Conservation (phyloP, 2,329 filamentous ascomycete genomes). For the Xylaria sp. region DNA sequence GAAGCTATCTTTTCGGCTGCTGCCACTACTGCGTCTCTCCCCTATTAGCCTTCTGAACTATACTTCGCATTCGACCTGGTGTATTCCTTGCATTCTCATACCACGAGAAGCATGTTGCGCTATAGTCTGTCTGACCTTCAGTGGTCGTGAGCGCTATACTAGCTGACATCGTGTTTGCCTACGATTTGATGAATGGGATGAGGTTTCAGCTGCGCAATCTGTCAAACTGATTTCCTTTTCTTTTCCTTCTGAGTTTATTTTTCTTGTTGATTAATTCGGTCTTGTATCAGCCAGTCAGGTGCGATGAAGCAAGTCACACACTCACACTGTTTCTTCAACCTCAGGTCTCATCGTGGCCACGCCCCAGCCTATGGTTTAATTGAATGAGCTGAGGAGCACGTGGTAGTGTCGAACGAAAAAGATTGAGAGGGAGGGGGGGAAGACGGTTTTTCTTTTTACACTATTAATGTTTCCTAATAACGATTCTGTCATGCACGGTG, state of each 20-base stretch:
- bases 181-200: neutral
- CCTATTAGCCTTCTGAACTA: neutral
- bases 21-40: neutral
- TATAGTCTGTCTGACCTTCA: slow-evolving; percentile 1
- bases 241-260: neutral
- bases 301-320: neutral
- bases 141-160: neutral
- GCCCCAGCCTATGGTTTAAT: neutral
- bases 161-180: neutral
- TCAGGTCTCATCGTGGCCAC: neutral
- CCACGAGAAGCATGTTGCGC: neutral
- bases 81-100: neutral
- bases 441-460: no score
- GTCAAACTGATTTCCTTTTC: slow-evolving; percentile 3
- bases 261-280: neutral
- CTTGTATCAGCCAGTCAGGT: neutral
- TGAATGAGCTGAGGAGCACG: neutral
- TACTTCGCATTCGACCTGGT: neutral
- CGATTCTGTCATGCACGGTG: neutral
- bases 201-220: neutral
- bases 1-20: slow-evolving; percentile 1
- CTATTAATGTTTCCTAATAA: neutral
- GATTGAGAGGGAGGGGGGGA: neutral
- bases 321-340: neutral
- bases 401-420: neutral